These are phyloP conservation scores for Lentinula sp. DNA, from an alignment of 768 basidiomycete species.

Conservation along the genomic window DNA sequence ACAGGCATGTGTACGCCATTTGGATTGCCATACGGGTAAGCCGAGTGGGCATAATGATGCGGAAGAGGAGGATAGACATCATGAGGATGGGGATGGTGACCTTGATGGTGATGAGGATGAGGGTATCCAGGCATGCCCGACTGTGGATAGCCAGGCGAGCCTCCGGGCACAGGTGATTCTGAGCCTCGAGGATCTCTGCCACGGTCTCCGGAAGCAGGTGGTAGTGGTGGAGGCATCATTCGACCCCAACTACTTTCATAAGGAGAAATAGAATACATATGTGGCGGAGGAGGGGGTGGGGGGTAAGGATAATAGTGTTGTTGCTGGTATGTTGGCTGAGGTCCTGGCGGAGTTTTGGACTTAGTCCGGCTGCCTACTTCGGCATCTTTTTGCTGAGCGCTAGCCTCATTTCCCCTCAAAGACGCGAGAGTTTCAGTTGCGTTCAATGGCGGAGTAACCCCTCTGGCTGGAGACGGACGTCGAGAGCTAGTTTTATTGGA, in stretches of 20 bases:
- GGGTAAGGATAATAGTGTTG: constrained; percentile 2
- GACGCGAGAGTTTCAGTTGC: not conserved
- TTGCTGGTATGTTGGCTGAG: not conserved
- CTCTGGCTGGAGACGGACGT: not conserved
- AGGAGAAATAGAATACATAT: not conserved
- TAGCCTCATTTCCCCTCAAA: not conserved
- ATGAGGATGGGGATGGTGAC: not conserved
- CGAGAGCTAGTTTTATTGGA: not conserved
- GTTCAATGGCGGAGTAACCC: not conserved
- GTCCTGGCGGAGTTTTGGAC: not conserved
- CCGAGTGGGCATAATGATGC: not conserved
- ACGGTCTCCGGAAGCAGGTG: not conserved
- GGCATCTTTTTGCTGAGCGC: not conserved
- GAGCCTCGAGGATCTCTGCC: not conserved
- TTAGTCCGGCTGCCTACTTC: not conserved
- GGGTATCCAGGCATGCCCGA: constrained; percentile 1
- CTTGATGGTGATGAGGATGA: not conserved
- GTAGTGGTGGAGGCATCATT: not conserved
- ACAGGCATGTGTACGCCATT: not conserved
- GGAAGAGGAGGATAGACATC: not conserved
- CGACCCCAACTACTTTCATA: not conserved
- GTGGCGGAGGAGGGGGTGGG: not conserved
- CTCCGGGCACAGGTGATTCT: not conserved
- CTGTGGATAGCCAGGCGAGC: not conserved
- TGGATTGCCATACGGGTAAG: not conserved